A percentile compares a stretch with the other conserved stretches of the same genome.
Evolutionary conservation across 2,329 filamentous ascomycete genomes (phyloP).

Genomic region (Penicillium sp.): DNA sequence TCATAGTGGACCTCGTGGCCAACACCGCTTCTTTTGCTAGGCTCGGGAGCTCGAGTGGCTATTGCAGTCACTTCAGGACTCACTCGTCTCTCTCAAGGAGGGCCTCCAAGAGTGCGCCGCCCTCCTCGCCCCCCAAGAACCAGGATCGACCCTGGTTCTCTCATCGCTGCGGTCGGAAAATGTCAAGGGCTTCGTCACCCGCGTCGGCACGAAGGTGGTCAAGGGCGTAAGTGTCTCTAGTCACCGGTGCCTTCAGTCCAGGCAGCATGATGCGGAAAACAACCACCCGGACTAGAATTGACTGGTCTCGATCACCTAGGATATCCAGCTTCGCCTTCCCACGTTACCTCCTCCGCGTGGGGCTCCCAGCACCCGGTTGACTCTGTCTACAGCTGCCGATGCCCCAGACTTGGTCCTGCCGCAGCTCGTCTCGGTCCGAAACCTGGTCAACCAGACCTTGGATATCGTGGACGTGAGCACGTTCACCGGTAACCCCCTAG

Average conservation of each 20-base stretch:
- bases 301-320: slow-evolving; percentile 46
- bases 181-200: slow-evolving; percentile 88
- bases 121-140: slow-evolving; percentile 78
- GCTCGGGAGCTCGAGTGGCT: slow-evolving; percentile 63
- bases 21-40: slow-evolving; percentile 31
- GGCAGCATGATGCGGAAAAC: no score
- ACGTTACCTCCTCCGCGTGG: slow-evolving; percentile 53
- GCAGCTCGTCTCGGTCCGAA: slow-evolving; percentile 68
- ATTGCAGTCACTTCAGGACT: slow-evolving; percentile 59
- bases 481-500: slow-evolving; percentile 64
- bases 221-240: slow-evolving; percentile 66
- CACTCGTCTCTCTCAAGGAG: slow-evolving; percentile 59
- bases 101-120: slow-evolving; percentile 86
- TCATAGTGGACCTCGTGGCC: slow-evolving; percentile 16
- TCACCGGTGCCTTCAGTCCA: background rate
- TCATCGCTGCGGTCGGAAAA: slow-evolving; percentile 82
- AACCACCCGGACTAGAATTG: background rate
- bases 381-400: slow-evolving; percentile 52
- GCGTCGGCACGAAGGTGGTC: slow-evolving; percentile 84
- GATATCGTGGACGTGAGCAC: slow-evolving; percentile 77
- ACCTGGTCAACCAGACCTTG: slow-evolving; percentile 76
- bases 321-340: slow-evolving; percentile 69
- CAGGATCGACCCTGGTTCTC: slow-evolving; percentile 83
- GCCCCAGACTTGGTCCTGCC: slow-evolving; percentile 61
- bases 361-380: slow-evolving; percentile 51